Conservation (phyloP, 2,329 filamentous ascomycete genomes). For the Ascochyta koolunga region DNA sequence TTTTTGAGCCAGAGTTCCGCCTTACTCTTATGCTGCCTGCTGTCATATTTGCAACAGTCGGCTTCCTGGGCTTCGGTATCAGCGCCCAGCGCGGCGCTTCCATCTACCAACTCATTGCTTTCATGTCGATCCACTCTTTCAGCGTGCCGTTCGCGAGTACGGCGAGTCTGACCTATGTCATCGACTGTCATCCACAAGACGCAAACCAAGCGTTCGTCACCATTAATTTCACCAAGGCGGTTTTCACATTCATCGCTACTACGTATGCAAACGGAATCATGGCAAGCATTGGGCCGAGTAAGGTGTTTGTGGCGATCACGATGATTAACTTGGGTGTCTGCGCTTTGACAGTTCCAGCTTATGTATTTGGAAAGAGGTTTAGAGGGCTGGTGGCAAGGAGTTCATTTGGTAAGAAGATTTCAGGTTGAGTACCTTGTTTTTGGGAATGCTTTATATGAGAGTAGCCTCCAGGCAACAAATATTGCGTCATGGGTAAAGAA, state of each 20-base stretch:
- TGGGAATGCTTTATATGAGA: too few species aligned
- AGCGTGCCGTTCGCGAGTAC: conserved; percentile 48
- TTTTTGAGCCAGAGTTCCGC: conserved; percentile 92
- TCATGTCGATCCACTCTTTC: conserved; percentile 47
- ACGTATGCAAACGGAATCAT: conserved; percentile 80
- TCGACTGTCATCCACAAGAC: conserved; percentile 50
- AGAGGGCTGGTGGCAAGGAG: conserved; percentile 36
- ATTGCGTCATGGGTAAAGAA: too few species aligned
- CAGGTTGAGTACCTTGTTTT: background rate
- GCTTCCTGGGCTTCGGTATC: conserved; percentile 52
- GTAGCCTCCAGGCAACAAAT: too few species aligned
- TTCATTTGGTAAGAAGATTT: conserved; percentile 26
- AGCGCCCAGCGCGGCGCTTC: conserved; percentile 38
- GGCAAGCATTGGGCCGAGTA: conserved; percentile 60
- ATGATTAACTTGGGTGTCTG: conserved; percentile 77
- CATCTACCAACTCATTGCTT: conserved; percentile 39
- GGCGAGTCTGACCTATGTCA: conserved; percentile 50
- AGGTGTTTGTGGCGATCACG: conserved; percentile 73
- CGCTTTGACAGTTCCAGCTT: conserved; percentile 73
- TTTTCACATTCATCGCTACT: conserved; percentile 67
- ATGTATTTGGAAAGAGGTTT: conserved; percentile 43
- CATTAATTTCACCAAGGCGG: conserved; percentile 51
- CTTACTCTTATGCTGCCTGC: conserved; percentile 44
- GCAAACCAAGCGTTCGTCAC: conserved; percentile 52
- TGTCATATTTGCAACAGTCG: conserved; percentile 42